Base-by-base conservation (phyloP, 306 rosid genomes). In the Lathyrus tuberosus region DNA sequence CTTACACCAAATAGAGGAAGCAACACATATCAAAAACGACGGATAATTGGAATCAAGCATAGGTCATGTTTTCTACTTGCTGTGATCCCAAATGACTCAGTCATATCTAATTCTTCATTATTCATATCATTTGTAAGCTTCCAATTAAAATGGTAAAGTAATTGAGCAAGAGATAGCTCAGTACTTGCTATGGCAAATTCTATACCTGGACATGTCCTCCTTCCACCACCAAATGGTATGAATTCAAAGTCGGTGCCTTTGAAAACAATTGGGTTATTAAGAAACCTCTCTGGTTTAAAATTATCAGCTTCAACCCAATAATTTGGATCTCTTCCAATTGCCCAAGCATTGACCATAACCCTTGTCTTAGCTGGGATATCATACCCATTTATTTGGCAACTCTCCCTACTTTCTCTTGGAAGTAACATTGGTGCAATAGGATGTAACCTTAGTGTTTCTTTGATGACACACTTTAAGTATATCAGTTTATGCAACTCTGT, bases 91-190 rank as follows among this genome's bases (percentile, higher is more conserved):
- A 49, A 49, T 49, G 56, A 3, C 5, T 49, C 56, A 1, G 65
- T 31, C 65, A 59, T 59, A 37, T 59, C 65, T 1, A 59, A 0
- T n/a, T 59, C 43, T 59, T 8, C 56, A 17, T 17, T 49, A 10
- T 49, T 49, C 6, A 16, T 49, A 3, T 17, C 5, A 10, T 49
- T 31, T 6, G 65, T 43, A 59, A 59, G 65, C 43, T 59, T 59
- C 65, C 65, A 59, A 31, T 59, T 13, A 31, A 59, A 59, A 6
- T 59, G 5, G 65, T 59, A 59, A 31, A 59, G 65, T 3, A 59
- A 59, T 6, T n/a, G 6, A 59, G 65, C 65, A 31, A 59, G 65
- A 3, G 65, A 12, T 12, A 59, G 11, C 22, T 59, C 56, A 3
- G 16, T 3, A 2, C 10, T 49, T 0, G 56, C 26, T 17, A 17